Percentiles rank a stretch among this genome's conserved stretches.
These are phyloP conservation scores for Laguncularia racemosa DNA, from an alignment of 345 rosid species.

Conservation along the genomic window DNA sequence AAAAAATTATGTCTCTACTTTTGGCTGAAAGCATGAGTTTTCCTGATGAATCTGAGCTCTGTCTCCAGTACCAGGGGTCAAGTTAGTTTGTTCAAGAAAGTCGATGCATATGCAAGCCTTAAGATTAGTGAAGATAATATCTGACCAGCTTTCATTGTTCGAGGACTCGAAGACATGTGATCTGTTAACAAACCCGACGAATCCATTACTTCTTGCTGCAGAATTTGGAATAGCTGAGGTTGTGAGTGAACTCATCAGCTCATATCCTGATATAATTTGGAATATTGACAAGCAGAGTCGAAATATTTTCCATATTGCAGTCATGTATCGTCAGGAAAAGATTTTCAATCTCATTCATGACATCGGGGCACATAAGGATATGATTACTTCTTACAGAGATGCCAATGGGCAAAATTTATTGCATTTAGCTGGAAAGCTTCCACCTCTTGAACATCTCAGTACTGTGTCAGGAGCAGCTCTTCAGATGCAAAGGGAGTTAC, in stretches of 20 bases:
- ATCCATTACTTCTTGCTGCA: conserved; percentile 29
- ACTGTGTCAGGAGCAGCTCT: conserved; percentile 16
- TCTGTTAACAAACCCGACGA: conserved; percentile 19
- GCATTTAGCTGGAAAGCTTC: conserved; percentile 15
- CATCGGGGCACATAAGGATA: conserved; percentile 1
- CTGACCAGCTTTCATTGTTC: conserved; percentile 20
- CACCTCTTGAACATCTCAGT: conserved; percentile 7
- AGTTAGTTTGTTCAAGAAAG: conserved; percentile 13
- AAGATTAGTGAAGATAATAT: conserved; percentile 24
- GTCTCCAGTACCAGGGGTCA: conserved; percentile 27
- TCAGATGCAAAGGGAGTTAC: conserved; percentile 12
- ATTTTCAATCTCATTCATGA: conserved; percentile 12
- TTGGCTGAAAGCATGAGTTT: not conserved
- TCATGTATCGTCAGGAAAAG: conserved; percentile 10
- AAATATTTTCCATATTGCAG: conserved; percentile 21
- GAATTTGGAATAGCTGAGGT: conserved; percentile 28
- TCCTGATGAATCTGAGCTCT: not conserved
- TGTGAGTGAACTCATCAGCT: conserved; percentile 13
- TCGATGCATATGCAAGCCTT: conserved; percentile 20
- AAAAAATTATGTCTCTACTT: too few species aligned
- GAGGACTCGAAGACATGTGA: conserved; percentile 23
- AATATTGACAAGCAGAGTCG: conserved; percentile 20
- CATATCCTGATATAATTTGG: conserved; percentile 30
- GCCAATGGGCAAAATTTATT: conserved; percentile 9
- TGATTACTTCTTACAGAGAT: conserved; percentile 3